Base-by-base conservation (phyloP, 305 asterid species). In the Fraxinus sp. region DNA sequence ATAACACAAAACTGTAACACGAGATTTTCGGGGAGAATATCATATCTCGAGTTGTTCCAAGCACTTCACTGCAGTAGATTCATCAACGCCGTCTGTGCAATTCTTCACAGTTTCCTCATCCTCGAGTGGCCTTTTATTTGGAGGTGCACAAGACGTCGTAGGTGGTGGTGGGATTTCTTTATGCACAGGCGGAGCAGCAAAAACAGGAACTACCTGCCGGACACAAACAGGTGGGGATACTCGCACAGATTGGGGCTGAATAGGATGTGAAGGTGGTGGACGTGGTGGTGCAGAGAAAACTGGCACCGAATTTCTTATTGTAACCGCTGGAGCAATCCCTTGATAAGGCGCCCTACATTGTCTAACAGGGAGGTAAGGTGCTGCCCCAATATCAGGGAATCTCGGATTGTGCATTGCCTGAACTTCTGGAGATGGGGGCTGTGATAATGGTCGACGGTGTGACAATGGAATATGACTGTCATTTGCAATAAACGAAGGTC, bases 11-110 rank as follows among this genome's bases (percentile, higher is more conserved):
- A 52, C 75, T 81, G 18, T 77, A 81, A 57, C 52, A 87, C 82
- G 73, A 82, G 82, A 84, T 79, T 55, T 77, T 57, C 28, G 73
- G 62, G 74, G 77, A 80, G 59, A 81, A 28, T 39, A 79, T 92
- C 91, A 93, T 74, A 92, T 87, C 81, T 90, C 92, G 26, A 93
- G 98, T 85, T 91, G 92, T 86, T 92, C 98, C 86, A 92, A 87
- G 91, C 97, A 91, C 84, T 84, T 92, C 85, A 90, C 85, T 33
- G 91, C 96, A 2, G 22, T 90, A 57, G 92, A 87, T 86, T 92
- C 95, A 39, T 90, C 91, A 1, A 89, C 83, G 24, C 88, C 89
- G 11, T 85, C 78, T 82, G 75, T 77, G 77, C 81, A 57, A 41
- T 80, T 84, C 73, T 37, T 81, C 77, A 59, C 82, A 64, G 83